A percentile compares a stretch with the other conserved stretches of the same genome.
These are phyloP conservation scores for Hypoxylon rubiginosum DNA, from an alignment of 2,329 filamentous ascomycete genomes.

Conservation along the genomic window DNA sequence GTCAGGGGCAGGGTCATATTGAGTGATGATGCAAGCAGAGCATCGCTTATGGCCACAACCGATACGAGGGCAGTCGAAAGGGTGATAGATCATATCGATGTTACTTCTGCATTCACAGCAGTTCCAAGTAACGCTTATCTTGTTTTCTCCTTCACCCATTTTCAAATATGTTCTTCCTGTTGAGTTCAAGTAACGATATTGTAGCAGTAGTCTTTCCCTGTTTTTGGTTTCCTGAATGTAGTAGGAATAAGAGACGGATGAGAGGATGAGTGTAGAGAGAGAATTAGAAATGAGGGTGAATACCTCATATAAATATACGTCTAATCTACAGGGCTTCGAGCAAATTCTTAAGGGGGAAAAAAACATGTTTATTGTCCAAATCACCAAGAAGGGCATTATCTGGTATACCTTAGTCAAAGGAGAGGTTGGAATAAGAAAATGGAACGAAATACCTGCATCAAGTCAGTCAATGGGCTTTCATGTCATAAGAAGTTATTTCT, in stretches of 20 bases:
- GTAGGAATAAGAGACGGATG: not conserved
- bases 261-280: not conserved
- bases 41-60: slow-evolving; percentile 5
- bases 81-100: slow-evolving; percentile 5
- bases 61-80: slow-evolving; percentile 6
- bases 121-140: slow-evolving; percentile 4
- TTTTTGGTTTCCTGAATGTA: not conserved
- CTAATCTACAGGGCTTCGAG: not conserved
- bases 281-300: not conserved
- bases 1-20: not conserved
- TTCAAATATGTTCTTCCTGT: not conserved
- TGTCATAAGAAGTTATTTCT: not conserved
- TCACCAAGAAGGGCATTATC: not conserved
- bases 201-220: not conserved
- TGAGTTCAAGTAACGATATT: not conserved
- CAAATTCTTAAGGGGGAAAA: not conserved
- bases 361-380: not conserved
- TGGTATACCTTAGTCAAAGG: not conserved
- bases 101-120: slow-evolving; percentile 13
- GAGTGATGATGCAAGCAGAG: slow-evolving; percentile 3
- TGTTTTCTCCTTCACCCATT: not conserved
- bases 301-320: not conserved
- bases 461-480: not conserved
- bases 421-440: too few species aligned
- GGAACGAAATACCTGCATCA: not conserved